Conservation (phyloP, 108 stramenopile species). For the Conticribra guillardii region DNA sequence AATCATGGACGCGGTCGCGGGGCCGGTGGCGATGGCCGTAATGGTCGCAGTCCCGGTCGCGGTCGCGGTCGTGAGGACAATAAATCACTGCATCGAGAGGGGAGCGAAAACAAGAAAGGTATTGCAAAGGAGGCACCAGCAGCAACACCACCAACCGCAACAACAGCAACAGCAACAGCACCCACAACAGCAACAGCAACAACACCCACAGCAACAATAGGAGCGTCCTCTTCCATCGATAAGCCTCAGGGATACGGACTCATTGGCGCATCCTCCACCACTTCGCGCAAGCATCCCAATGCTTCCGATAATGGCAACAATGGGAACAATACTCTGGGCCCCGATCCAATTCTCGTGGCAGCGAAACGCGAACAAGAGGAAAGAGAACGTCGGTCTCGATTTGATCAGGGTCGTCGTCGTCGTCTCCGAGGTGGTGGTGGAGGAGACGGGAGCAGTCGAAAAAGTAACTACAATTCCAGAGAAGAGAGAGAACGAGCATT, state of each 20-base stretch:
- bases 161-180: not conserved
- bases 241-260: slow-evolving; percentile 66
- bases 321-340: slow-evolving; percentile 55
- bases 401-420: slow-evolving; percentile 4
- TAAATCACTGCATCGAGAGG: too few species aligned
- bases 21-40: too few species aligned
- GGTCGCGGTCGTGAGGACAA: too few species aligned
- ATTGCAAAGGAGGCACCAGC: not conserved
- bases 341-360: slow-evolving; percentile 56
- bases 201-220: not conserved
- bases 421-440: too few species aligned
- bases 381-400: slow-evolving; percentile 35
- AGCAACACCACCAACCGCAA: not conserved
- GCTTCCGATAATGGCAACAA: not conserved
- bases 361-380: slow-evolving; percentile 60
- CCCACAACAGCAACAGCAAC: not conserved
- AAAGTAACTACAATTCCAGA: not conserved
- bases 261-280: slow-evolving; percentile 32
- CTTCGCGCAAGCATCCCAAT: not conserved
- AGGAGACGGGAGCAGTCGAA: too few species aligned
- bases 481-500: slow-evolving; percentile 8
- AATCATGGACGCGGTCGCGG: too few species aligned
- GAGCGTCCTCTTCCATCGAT: not conserved
- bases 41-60: too few species aligned
- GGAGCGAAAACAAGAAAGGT: too few species aligned